Conservation (phyloP, 805 yeast genomes). For the Wickerhamomyces hampshirensis region DNA sequence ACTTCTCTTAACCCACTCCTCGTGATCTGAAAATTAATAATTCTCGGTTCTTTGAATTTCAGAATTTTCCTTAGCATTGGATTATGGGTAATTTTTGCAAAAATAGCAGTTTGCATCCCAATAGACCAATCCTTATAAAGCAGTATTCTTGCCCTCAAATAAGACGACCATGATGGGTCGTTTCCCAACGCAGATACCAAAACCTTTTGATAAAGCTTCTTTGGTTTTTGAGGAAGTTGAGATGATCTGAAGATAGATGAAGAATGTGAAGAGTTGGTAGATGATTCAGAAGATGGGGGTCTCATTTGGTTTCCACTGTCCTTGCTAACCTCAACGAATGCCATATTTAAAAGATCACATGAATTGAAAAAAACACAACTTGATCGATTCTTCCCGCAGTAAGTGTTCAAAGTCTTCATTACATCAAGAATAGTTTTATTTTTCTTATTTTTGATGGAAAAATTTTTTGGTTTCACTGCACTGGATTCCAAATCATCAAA, state of each 20-base stretch:
- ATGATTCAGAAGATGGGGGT: neutral
- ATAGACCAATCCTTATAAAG: slow-evolving; percentile 21
- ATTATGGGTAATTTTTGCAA: slow-evolving; percentile 18
- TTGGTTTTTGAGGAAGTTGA: slow-evolving; percentile 6
- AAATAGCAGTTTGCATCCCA: slow-evolving; percentile 9
- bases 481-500: slow-evolving; percentile 11
- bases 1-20: slow-evolving; percentile 6
- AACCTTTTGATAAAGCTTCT: slow-evolving; percentile 17
- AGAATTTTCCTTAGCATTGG: slow-evolving; percentile 11
- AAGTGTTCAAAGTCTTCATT: slow-evolving; percentile 14
- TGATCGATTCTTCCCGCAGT: slow-evolving; percentile 14
- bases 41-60: slow-evolving; percentile 7
- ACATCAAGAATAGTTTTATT: slow-evolving; percentile 10
- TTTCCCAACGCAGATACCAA: slow-evolving; percentile 20
- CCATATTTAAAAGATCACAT: slow-evolving; percentile 14
- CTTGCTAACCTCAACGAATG: slow-evolving; percentile 17
- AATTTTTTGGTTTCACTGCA: slow-evolving; percentile 3
- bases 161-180: slow-evolving; percentile 15
- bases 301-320: neutral
- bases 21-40: slow-evolving; percentile 9
- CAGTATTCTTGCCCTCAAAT: slow-evolving; percentile 17
- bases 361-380: slow-evolving; percentile 16
- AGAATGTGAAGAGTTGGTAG: too few species aligned
- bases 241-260: slow-evolving; percentile 3
- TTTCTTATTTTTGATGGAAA: slow-evolving; percentile 4